phyloP scores from a whole-genome alignment of 2,329 filamentous ascomycete genomes.

The Stachybotrys elegans region DNA sequence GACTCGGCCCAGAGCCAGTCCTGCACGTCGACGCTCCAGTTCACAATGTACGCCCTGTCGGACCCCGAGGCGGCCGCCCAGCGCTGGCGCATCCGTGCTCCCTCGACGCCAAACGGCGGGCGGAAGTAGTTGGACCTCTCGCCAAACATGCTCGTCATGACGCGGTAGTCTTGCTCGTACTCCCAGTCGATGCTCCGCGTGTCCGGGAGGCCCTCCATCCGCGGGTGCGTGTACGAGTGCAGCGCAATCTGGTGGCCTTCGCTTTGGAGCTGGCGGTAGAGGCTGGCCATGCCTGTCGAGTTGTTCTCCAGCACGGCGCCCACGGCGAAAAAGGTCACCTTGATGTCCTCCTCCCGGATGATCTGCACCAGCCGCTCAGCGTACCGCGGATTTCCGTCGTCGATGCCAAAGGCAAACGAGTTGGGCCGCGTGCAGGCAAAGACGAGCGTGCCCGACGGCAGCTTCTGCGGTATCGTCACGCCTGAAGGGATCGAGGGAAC shows the following conservation, averaged over 20 bases:
- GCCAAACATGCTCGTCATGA: slow-evolving; percentile 35
- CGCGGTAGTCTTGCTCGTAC: slow-evolving; percentile 50
- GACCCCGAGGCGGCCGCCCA: slow-evolving; percentile 47
- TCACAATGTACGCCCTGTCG: slow-evolving; percentile 53
- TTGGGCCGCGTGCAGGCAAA: slow-evolving; percentile 63
- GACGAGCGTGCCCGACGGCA: slow-evolving; percentile 55
- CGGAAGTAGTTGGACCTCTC: slow-evolving; percentile 53
- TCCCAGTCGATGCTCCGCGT: slow-evolving; percentile 56
- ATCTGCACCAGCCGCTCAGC: slow-evolving; percentile 46
- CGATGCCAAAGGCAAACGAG: slow-evolving; percentile 68
- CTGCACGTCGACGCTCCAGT: slow-evolving; percentile 67
- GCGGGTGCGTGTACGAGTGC: slow-evolving; percentile 66
- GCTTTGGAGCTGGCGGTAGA: slow-evolving; percentile 58
- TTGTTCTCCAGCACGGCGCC: slow-evolving; percentile 55
- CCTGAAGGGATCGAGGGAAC: slow-evolving; percentile 46
- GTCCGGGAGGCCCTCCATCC: slow-evolving; percentile 53
- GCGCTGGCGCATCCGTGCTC: slow-evolving; percentile 60
- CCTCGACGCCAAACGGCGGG: slow-evolving; percentile 64
- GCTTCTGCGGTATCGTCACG: slow-evolving; percentile 51
- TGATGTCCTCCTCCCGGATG: slow-evolving; percentile 54
- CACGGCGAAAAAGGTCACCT: slow-evolving; percentile 68
- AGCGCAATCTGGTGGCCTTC: slow-evolving; percentile 64
- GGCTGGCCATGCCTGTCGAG: slow-evolving; percentile 54
- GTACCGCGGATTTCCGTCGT: slow-evolving; percentile 55
- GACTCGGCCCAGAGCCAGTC: slow-evolving; percentile 64